A percentile compares a stretch with the other conserved stretches of the same genome.
These are phyloP conservation scores for Niveomyces coronatus DNA, from an alignment of 2,329 filamentous ascomycete species.

Conservation along the genomic window DNA sequence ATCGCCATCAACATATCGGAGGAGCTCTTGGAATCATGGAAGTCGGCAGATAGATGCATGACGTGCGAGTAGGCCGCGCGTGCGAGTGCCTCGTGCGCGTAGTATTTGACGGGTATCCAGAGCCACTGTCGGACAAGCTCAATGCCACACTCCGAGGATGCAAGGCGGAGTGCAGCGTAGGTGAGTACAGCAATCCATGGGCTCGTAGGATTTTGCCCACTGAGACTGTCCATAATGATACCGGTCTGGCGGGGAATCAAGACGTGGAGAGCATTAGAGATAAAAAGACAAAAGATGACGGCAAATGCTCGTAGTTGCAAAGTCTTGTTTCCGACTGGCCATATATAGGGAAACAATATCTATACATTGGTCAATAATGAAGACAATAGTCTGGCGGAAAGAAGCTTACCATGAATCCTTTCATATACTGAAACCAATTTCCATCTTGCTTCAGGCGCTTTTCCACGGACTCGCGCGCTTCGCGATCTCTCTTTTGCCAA, in stretches of 20 bases:
- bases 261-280: slow-evolving; percentile 62
- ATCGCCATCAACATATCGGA: slow-evolving; percentile 50
- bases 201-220: slow-evolving; percentile 34
- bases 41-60: slow-evolving; percentile 50
- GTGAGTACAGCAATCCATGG: slow-evolving; percentile 43
- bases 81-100: slow-evolving; percentile 42
- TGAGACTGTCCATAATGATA: slow-evolving; percentile 62
- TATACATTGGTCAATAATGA: slow-evolving; percentile 20
- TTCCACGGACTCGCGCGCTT: slow-evolving; percentile 47
- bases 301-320: slow-evolving; percentile 60
- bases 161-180: slow-evolving; percentile 41
- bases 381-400: slow-evolving; percentile 3
- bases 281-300: slow-evolving; percentile 58
- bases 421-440: slow-evolving; percentile 67
- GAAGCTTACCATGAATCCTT: slow-evolving; percentile 50
- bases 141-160: slow-evolving; percentile 44
- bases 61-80: slow-evolving; percentile 49
- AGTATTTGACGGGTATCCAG: slow-evolving; percentile 48
- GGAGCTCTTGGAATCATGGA: slow-evolving; percentile 50
- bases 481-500: slow-evolving; percentile 43
- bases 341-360: slow-evolving; percentile 70
- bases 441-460: slow-evolving; percentile 65
- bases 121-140: slow-evolving; percentile 43
- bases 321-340: slow-evolving; percentile 55
- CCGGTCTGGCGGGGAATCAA: slow-evolving; percentile 74